A percentile compares a stretch with the other conserved stretches of the same genome.
These are phyloP conservation scores for Inonotus hispidus DNA, from an alignment of 1,284 basidiomycete genomes.

Conservation along the genomic window DNA sequence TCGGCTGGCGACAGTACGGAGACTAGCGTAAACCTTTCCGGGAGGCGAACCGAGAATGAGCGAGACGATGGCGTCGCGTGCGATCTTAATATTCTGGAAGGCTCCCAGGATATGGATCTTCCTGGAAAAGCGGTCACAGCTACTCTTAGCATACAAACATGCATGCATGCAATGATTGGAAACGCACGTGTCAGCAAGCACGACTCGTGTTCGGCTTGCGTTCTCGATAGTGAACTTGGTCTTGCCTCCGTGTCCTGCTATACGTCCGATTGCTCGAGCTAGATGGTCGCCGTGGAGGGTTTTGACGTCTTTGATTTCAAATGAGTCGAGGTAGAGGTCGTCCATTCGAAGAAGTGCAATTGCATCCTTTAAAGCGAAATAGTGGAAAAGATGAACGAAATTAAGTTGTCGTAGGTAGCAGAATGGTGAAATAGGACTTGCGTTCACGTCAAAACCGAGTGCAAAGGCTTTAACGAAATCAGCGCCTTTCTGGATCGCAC, in stretches of 20 bases:
- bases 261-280: conserved; percentile 93
- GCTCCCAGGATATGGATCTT: conserved; percentile 95
- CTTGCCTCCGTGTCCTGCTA: conserved; percentile 97
- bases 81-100: conserved; percentile 96
- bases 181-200: conserved; percentile 91
- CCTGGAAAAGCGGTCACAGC: conserved; percentile 32
- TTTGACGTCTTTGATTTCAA: conserved; percentile 99
- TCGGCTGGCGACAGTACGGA: conserved; percentile 86
- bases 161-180: neutral
- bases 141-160: neutral
- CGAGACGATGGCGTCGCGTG: conserved; percentile 92
- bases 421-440: conserved; percentile 33
- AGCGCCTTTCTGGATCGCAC: conserved; percentile 93
- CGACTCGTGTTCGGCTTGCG: conserved; percentile 90
- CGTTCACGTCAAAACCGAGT: conserved; percentile 91
- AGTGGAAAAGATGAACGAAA: conserved; percentile 15
- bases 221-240: conserved; percentile 99
- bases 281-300: conserved; percentile 96
- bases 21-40: conserved; percentile 91
- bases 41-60: conserved; percentile 94
- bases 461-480: conserved; percentile 97
- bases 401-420: conserved; percentile 8
- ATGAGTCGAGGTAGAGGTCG: conserved; percentile 96
- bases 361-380: conserved; percentile 61
- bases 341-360: conserved; percentile 93